Percentiles rank a stretch among this genome's conserved stretches.
Evolutionary conservation across 75 land plant genomes (phyloP).

Genomic region (Pinus tabuliformis): DNA sequence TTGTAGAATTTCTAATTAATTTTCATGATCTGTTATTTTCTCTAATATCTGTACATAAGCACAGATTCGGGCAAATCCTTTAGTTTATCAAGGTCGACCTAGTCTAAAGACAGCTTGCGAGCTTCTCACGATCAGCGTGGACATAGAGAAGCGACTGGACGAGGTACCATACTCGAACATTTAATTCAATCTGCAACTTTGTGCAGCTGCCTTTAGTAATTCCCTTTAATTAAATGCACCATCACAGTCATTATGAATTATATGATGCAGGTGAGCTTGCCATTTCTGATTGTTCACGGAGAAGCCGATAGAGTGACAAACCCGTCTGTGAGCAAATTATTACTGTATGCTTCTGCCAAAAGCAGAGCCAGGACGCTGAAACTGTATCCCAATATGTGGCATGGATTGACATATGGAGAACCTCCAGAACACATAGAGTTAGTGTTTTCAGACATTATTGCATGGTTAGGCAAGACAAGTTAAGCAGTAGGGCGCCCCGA

Average conservation of each 20-base stretch:
- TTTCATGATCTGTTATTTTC: too few relatives aligned
- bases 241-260: too few relatives aligned
- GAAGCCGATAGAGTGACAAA: conserved; percentile 82
- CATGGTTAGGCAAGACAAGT: conserved; percentile 65
- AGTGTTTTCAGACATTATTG: conserved; percentile 73
- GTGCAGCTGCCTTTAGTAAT: too few relatives aligned
- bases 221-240: too few relatives aligned
- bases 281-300: conserved; percentile 72
- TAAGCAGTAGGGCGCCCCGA: too few relatives aligned
- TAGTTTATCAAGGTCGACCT: conserved; percentile 64
- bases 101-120: conserved; percentile 76
- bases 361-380: conserved; percentile 83
- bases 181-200: too few relatives aligned
- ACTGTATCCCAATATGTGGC: conserved; percentile 93
- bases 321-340: conserved; percentile 58
- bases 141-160: conserved; percentile 51
- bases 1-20: too few relatives aligned
- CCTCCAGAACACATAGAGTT: conserved; percentile 57
- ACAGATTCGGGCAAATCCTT: conserved; percentile 71
- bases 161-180: conserved; percentile 31
- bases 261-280: too few relatives aligned
- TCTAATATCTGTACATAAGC: too few relatives aligned
- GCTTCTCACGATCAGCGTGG: conserved; percentile 53
- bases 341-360: conserved; percentile 48
- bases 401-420: conserved; percentile 74